Conservation (phyloP, 31 red algal genomes). For the Odonthalia washingtoniensis region DNA sequence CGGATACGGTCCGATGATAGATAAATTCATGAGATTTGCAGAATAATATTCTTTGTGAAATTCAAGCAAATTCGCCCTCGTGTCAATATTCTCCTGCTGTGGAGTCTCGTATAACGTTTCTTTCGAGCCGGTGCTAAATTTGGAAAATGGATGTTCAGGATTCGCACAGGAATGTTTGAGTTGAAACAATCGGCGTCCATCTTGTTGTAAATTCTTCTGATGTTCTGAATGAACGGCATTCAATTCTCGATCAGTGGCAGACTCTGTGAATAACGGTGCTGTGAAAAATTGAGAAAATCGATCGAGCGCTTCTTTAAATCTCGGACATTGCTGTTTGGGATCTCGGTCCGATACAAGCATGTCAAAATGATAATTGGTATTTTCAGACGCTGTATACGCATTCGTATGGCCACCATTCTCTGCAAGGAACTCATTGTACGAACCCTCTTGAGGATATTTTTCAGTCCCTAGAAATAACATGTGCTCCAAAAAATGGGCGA, state of each 20-base stretch:
- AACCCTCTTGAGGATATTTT: constrained; percentile 96
- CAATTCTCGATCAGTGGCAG: constrained; percentile 85
- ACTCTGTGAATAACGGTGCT: constrained; percentile 85
- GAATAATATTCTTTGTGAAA: constrained; percentile 94
- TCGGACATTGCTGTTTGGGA: neutral
- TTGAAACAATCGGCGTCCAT: constrained; percentile 79
- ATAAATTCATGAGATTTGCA: constrained; percentile 93
- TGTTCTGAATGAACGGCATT: constrained; percentile 96
- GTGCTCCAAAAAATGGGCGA: constrained; percentile 98
- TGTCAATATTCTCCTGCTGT: constrained; percentile 53
- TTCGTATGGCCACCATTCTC: constrained; percentile 91
- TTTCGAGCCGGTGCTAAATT: constrained; percentile 89
- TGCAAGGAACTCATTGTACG: constrained; percentile 77
- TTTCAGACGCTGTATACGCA: constrained; percentile 87
- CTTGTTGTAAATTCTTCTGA: constrained; percentile 90
- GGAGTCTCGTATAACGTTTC: constrained; percentile 79
- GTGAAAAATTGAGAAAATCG: constrained; percentile 97
- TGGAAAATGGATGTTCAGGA: constrained; percentile 78
- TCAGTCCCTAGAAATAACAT: constrained; percentile 97
- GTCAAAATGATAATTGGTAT: constrained; percentile 91
- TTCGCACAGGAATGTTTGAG: constrained; percentile 58
- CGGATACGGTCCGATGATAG: constrained; percentile 64
- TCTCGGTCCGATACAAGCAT: neutral
- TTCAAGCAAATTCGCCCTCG: constrained; percentile 66
- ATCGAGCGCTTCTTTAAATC: constrained; percentile 88